Percentiles rank a stretch among this genome's conserved stretches.
phyloP scores from a whole-genome alignment of 1,284 basidiomycete species.

The Porodaedalea pini region DNA sequence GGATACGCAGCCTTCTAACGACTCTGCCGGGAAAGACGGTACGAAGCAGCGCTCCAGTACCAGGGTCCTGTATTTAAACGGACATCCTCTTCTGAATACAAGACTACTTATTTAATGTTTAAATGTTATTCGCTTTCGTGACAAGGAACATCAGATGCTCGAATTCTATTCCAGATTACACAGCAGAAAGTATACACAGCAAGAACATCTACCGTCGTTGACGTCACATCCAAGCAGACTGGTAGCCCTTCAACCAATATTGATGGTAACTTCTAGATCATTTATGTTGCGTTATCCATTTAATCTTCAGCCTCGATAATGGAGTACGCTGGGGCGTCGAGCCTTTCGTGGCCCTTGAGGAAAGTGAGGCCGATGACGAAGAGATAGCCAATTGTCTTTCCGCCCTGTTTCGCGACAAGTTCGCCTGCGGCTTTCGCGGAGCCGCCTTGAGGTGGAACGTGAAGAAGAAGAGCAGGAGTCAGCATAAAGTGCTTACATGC shows the following conservation, averaged over 20 bases:
- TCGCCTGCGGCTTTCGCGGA: slow-evolving; percentile 94
- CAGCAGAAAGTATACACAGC: neutral
- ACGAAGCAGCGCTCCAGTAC: slow-evolving; percentile 10
- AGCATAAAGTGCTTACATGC: neutral
- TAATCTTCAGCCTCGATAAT: slow-evolving; percentile 77
- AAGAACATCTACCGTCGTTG: slow-evolving; percentile 19
- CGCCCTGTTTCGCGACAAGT: slow-evolving; percentile 81
- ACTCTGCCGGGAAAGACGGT: slow-evolving; percentile 24
- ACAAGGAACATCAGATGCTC: slow-evolving; percentile 6
- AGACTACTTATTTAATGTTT: slow-evolving; percentile 53
- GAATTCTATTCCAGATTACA: neutral
- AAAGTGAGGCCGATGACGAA: slow-evolving; percentile 90
- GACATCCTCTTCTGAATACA: slow-evolving; percentile 72
- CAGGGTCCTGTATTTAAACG: slow-evolving; percentile 61
- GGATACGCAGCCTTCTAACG: slow-evolving; percentile 23
- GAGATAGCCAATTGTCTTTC: slow-evolving; percentile 86
- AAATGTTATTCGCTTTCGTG: slow-evolving; percentile 11
- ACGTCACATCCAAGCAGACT: neutral
- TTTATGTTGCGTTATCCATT: neutral
- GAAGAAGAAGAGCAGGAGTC: neutral
- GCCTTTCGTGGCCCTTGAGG: slow-evolving; percentile 74
- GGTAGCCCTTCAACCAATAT: too few relatives aligned
- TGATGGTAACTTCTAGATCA: too few relatives aligned
- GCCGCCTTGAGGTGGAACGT: slow-evolving; percentile 57
- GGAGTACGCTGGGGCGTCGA: slow-evolving; percentile 86